Evolutionary conservation across 257 asterid genomes (phyloP).

Genomic region (Jasminum sambac): DNA sequence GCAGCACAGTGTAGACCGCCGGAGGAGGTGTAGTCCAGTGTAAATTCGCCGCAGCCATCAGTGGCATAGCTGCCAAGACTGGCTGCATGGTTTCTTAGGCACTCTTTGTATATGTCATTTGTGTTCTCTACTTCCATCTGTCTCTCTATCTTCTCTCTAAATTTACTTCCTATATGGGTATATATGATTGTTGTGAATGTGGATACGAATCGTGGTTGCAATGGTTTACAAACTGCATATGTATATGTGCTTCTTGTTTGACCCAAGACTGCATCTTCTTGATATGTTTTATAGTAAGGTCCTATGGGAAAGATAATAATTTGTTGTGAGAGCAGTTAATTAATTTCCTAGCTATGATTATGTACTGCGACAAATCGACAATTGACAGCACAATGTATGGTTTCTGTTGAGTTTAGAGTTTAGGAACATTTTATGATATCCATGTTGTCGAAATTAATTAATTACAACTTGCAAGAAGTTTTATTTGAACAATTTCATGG

Average conservation of each 20-base stretch:
- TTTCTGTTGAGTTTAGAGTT: constrained; percentile 16
- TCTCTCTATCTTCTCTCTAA: constrained; percentile 9
- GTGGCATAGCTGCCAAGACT: constrained; percentile 79
- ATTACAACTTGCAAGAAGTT: not conserved
- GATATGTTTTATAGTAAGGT: constrained; percentile 5
- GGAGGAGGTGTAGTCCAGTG: constrained; percentile 28
- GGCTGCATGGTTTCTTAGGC: constrained; percentile 78
- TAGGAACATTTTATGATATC: not conserved
- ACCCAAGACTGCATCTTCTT: constrained; percentile 13
- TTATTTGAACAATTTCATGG: not conserved
- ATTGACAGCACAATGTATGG: constrained; percentile 44
- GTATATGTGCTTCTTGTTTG: constrained; percentile 22
- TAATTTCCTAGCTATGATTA: constrained; percentile 4
- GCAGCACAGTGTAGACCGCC: constrained; percentile 54
- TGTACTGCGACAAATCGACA: constrained; percentile 46
- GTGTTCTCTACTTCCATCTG: constrained; percentile 50
- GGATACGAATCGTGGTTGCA: constrained; percentile 42
- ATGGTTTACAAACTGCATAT: constrained; percentile 32
- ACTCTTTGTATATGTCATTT: constrained; percentile 47
- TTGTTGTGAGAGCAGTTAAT: constrained; percentile 1
- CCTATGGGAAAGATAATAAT: too few relatives aligned
- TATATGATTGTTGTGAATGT: constrained; percentile 14
- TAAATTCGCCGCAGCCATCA: constrained; percentile 80
- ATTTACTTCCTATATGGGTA: constrained; percentile 11
- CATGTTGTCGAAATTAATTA: not conserved